A percentile compares a stretch with the other conserved stretches of the same genome.
Conservation (phyloP, 176 grass and related monocot genomes). For the Rhynchospora pubera region DNA sequence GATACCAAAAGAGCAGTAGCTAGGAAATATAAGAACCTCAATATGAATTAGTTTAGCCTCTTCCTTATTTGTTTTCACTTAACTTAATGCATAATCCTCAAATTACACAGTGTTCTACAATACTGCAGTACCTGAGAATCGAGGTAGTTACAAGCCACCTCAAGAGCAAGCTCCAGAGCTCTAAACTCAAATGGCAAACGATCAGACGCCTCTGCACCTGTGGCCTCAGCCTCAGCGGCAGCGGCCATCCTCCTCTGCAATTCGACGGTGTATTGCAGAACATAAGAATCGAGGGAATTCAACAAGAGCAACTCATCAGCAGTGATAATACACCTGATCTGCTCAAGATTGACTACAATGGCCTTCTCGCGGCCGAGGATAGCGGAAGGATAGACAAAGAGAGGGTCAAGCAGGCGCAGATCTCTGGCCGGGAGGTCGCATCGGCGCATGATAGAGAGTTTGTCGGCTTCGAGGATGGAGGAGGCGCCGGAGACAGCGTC, state of each 20-base stretch:
- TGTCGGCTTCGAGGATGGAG: conserved; percentile 74
- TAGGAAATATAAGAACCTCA: background rate
- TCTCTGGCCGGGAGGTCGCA: conserved; percentile 92
- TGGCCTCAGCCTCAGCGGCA: conserved; percentile 6
- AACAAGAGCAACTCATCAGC: conserved; percentile 90
- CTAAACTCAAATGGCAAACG: conserved; percentile 90
- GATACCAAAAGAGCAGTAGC: background rate
- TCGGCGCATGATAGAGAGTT: conserved; percentile 91
- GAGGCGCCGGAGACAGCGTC: conserved; percentile 48
- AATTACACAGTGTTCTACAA: background rate
- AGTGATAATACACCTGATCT: conserved; percentile 93
- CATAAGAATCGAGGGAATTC: conserved; percentile 82
- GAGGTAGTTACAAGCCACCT: conserved; percentile 85
- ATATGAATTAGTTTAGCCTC: background rate
- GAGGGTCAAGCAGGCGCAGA: conserved; percentile 95
- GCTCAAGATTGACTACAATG: conserved; percentile 96
- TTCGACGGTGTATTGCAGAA: conserved; percentile 83
- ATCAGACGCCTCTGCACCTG: conserved; percentile 39
- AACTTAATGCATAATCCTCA: background rate
- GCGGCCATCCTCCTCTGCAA: conserved; percentile 64
- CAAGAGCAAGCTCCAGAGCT: conserved; percentile 82
- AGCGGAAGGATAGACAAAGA: conserved; percentile 93
- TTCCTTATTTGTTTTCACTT: background rate
- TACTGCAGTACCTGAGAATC: conserved; percentile 58
- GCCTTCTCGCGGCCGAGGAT: conserved; percentile 85